Base-by-base conservation (phyloP, 1,139 yeast genomes). In the Hanseniaspora uvarum region DNA sequence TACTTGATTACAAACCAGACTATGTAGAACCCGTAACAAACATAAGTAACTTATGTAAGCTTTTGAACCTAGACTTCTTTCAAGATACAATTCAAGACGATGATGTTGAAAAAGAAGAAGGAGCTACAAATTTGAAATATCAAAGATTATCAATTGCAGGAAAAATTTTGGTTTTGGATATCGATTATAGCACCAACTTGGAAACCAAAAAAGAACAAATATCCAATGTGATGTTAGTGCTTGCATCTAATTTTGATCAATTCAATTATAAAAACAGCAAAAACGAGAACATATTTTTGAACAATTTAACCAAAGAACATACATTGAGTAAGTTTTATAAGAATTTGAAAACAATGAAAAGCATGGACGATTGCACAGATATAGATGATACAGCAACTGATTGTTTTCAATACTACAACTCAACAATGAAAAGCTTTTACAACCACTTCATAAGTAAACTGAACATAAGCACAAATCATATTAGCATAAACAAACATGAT, bases 241-340 rank as follows among this genome's bases (percentile, higher is more conserved):
- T 67, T 24, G 70, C 70, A 4, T 65, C 69, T 3, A 66, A 64
- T 56, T 67, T 66, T 53, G 69, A 67, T 47, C 62, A 63, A 37
- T 67, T 67, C 57, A 63, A 66, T 50, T 67, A 67, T 52, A 64
- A 56, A 50, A 62, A 62, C 50, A 57, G 55, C 5, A 44, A 44
- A 1, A 43, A 49, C 8, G 59, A 56, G 14, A 53, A 55, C 19
- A 59, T 57, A 31, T 65, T 67, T 43, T 55, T 66, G 24, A 57
- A 62, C 49, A 64, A 62, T 48, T 64, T 68, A 4, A 56, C 65
- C 46, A 59, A 19, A 8, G 49, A 45, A 24, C 6, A 8, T 1
- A 52, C 33, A 2, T 18, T 52, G 11, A 18, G 21, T 6, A 52
- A 52, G 19, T 52, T 52, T 18, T 43, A 52, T 19, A 19, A 39